phyloP scores from a whole-genome alignment of 768 basidiomycete genomes.

The Lactifluus hygrophoroides region DNA sequence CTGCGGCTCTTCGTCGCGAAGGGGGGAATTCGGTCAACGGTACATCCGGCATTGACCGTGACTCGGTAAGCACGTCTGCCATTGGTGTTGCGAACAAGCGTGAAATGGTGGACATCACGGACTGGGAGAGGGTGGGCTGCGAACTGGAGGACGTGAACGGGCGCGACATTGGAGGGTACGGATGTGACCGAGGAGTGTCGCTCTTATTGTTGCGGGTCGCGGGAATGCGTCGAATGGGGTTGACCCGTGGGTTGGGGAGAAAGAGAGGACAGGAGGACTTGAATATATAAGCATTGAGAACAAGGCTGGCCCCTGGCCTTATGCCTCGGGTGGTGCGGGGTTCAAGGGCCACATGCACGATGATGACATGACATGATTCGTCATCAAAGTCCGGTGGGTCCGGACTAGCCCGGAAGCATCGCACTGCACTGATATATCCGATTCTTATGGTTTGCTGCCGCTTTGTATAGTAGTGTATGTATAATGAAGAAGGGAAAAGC shows the following conservation, averaged over 20 bases:
- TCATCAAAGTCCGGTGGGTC: too few relatives aligned
- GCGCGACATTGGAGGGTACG: neutral
- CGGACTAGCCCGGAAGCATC: too few relatives aligned
- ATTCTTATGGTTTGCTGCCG: too few relatives aligned
- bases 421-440: too few relatives aligned
- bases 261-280: neutral
- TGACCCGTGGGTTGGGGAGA: too few relatives aligned
- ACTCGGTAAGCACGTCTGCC: neutral
- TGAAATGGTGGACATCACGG: constrained; percentile 1
- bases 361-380: too few relatives aligned
- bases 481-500: too few relatives aligned
- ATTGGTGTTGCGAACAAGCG: constrained; percentile 5
- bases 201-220: neutral
- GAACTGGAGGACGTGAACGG: neutral
- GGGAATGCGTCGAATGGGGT: neutral
- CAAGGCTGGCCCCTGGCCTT: neutral
- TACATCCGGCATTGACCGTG: neutral
- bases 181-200: neutral
- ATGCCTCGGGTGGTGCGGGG: neutral
- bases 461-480: too few relatives aligned
- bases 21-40: neutral
- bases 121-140: neutral
- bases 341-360: too few relatives aligned
- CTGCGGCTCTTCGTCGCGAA: neutral
- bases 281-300: neutral